Evolutionary conservation across 139 green algal genomes (phyloP).

Genomic region (Micromonas pusilla): DNA sequence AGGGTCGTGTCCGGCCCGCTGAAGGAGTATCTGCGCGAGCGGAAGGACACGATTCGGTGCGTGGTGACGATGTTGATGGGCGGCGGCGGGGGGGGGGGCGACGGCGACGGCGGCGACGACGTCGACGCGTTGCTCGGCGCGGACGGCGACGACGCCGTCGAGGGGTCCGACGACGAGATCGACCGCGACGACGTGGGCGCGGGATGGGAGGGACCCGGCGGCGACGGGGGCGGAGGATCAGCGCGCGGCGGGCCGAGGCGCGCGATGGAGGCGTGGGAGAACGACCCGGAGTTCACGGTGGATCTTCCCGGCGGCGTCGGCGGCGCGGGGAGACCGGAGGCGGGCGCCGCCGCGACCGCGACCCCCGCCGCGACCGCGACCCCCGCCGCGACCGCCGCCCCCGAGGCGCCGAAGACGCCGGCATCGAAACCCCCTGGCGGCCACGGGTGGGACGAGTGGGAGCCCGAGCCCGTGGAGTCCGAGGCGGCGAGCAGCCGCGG

Average conservation of each 20-base stretch:
- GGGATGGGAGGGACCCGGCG: not conserved
- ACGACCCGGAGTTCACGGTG: conserved; percentile 17
- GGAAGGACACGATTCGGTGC: conserved; percentile 79
- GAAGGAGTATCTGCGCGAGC: conserved; percentile 59
- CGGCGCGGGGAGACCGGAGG: not conserved
- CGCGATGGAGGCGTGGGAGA: not conserved
- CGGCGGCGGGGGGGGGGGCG: conserved; percentile 39
- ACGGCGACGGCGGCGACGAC: conserved; percentile 3
- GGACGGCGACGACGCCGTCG: conserved; percentile 9
- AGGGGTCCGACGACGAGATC: conserved; percentile 6
- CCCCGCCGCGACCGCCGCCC: not conserved
- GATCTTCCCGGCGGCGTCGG: not conserved
- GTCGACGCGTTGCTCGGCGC: not conserved
- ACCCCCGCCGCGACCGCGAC: not conserved
- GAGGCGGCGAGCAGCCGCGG: conserved; percentile 20
- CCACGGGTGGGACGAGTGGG: conserved; percentile 28
- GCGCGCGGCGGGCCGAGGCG: not conserved
- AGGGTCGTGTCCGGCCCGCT: conserved; percentile 65
- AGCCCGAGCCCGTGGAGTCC: conserved; percentile 41
- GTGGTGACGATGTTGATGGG: conserved; percentile 88
- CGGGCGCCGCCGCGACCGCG: not conserved
- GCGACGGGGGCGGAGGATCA: not conserved
- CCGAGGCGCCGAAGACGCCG: not conserved
- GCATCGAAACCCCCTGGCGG: not conserved
- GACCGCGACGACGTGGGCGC: not conserved